A percentile compares a stretch with the other conserved stretches of the same genome.
Conservation (phyloP, 495 filamentous ascomycete genomes). For the Astrothelium macrocarpum region DNA sequence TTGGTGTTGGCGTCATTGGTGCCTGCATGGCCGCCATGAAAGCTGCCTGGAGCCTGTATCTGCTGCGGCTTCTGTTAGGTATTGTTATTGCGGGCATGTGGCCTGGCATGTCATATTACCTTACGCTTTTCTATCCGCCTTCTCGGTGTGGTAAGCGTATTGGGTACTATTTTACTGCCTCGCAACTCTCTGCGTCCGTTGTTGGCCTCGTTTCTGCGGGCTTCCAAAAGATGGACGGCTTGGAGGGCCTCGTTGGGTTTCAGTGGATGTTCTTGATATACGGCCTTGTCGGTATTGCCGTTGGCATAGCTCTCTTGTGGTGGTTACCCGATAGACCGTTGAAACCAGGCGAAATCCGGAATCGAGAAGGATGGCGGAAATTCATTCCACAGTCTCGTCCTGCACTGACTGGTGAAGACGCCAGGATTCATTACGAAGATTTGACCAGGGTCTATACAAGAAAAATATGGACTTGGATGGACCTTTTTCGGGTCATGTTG, state of each 20-base stretch:
- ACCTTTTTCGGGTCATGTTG: slow-evolving; percentile 57
- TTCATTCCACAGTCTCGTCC: slow-evolving; percentile 48
- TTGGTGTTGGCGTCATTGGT: slow-evolving; percentile 77
- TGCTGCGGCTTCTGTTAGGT: slow-evolving; percentile 76
- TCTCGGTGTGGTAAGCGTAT: slow-evolving; percentile 79
- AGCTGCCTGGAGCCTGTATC: slow-evolving; percentile 75
- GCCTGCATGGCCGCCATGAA: slow-evolving; percentile 72
- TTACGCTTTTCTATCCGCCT: slow-evolving; percentile 86
- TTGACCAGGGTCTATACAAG: slow-evolving; percentile 69
- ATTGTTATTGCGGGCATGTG: slow-evolving; percentile 89
- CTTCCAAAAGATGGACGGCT: slow-evolving; percentile 82
- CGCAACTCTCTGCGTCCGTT: slow-evolving; percentile 81
- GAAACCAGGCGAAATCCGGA: slow-evolving; percentile 47
- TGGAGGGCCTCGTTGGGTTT: slow-evolving; percentile 67
- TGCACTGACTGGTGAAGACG: slow-evolving; percentile 67
- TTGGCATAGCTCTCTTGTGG: slow-evolving; percentile 68
- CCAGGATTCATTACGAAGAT: slow-evolving; percentile 74
- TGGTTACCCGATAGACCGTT: slow-evolving; percentile 81
- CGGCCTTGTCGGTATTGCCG: slow-evolving; percentile 59
- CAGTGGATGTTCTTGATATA: slow-evolving; percentile 95
- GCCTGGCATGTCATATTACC: slow-evolving; percentile 91
- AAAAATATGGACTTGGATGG: slow-evolving; percentile 56
- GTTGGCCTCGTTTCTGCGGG: slow-evolving; percentile 85
- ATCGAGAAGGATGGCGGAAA: slow-evolving; percentile 32
- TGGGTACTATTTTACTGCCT: slow-evolving; percentile 79